Percentiles rank a stretch among this genome's conserved stretches.
Evolutionary conservation across 2,329 filamentous ascomycete genomes (phyloP).

Genomic region (Cadophora sp.): DNA sequence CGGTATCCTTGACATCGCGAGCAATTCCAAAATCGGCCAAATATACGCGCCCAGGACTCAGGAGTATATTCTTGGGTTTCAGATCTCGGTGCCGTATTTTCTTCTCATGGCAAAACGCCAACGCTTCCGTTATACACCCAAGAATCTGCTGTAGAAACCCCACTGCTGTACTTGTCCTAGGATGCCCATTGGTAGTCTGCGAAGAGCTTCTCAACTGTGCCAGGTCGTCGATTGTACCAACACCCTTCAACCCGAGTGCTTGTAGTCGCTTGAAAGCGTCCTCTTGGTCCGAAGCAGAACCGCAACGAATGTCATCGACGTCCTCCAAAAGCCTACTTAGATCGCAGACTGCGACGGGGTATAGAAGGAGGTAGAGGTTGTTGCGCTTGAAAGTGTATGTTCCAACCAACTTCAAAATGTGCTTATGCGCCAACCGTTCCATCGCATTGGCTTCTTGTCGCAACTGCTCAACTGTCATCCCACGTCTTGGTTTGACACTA

Average conservation of each 20-base stretch:
- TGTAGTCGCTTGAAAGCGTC: constrained; percentile 48
- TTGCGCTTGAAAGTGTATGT: constrained; percentile 52
- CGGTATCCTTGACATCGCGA: constrained; percentile 53
- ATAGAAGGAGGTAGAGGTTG: constrained; percentile 54
- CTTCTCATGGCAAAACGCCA: constrained; percentile 41
- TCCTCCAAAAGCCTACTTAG: constrained; percentile 52
- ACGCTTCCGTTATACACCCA: constrained; percentile 50
- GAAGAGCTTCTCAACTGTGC: constrained; percentile 19
- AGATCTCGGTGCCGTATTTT: constrained; percentile 56
- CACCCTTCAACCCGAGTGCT: constrained; percentile 48
- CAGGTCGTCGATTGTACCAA: constrained; percentile 39
- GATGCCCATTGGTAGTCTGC: constrained; percentile 28
- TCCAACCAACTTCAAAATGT: constrained; percentile 56
- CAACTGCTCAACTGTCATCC: constrained; percentile 50
- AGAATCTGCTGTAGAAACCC: constrained; percentile 52
- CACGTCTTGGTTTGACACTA: constrained; percentile 31
- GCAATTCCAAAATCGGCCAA: constrained; percentile 59
- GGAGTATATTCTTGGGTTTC: constrained; percentile 56
- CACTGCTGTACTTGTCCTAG: constrained; percentile 44
- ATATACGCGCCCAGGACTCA: constrained; percentile 54
- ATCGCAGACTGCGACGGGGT: constrained; percentile 56
- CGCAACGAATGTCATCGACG: constrained; percentile 50
- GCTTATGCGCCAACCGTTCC: constrained; percentile 55
- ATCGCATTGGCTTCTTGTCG: constrained; percentile 56
- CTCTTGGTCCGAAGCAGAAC: constrained; percentile 51